phyloP scores from a whole-genome alignment of 495 filamentous ascomycete species.

The Xylaria curta region DNA sequence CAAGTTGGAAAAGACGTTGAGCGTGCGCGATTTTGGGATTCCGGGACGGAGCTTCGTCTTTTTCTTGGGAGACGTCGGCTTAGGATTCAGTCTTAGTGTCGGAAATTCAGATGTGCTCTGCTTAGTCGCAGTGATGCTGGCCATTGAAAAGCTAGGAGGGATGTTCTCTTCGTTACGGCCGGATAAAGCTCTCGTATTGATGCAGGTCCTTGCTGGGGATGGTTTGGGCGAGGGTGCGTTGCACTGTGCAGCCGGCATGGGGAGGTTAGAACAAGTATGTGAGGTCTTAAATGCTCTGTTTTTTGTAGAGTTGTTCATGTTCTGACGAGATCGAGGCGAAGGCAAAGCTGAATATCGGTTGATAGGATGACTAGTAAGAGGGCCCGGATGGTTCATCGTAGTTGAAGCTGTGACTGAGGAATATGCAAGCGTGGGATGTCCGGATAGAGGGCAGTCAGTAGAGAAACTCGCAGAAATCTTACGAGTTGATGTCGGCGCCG shows the following conservation, averaged over 20 bases:
- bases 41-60: slow-evolving; percentile 16
- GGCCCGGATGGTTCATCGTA: slow-evolving; percentile 15
- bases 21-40: slow-evolving; percentile 46
- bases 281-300: slow-evolving; percentile 19
- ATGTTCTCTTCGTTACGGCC: slow-evolving; percentile 33
- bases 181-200: slow-evolving; percentile 4
- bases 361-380: slow-evolving; percentile 24
- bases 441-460: slow-evolving; percentile 21
- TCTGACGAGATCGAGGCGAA: slow-evolving; percentile 14
- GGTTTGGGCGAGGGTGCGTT: slow-evolving; percentile 4
- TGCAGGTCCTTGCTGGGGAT: slow-evolving; percentile 4
- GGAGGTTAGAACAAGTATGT: slow-evolving; percentile 27
- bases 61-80: slow-evolving; percentile 22
- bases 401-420: slow-evolving; percentile 23
- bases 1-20: slow-evolving; percentile 47
- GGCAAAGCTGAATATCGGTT: neutral
- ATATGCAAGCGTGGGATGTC: slow-evolving; percentile 24
- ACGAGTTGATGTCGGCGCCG: slow-evolving; percentile 27
- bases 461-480: slow-evolving; percentile 31
- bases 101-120: slow-evolving; percentile 17
- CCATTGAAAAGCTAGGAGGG: slow-evolving; percentile 24
- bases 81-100: neutral
- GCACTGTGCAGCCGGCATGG: slow-evolving; percentile 1
- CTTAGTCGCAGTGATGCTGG: slow-evolving; percentile 14
- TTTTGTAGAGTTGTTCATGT: neutral